phyloP scores from a whole-genome alignment of 345 rosid species.

The Sonneratia alba region DNA sequence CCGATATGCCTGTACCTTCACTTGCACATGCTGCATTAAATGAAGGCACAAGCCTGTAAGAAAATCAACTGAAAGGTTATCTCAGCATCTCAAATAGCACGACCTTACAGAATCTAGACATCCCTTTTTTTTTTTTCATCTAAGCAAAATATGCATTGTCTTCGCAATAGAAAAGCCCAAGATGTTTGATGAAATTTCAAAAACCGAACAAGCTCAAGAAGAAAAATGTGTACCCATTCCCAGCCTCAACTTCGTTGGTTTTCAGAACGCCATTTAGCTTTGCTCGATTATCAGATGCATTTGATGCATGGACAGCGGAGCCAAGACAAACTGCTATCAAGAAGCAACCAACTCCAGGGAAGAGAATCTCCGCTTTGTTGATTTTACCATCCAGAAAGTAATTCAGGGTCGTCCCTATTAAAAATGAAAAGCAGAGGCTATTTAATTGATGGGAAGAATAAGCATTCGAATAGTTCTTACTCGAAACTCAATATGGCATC shows the following conservation, averaged over 20 bases:
- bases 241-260: conserved; percentile 18
- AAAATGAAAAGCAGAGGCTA: conserved; percentile 1
- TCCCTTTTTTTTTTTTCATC: too few species aligned
- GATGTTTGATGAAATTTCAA: not conserved
- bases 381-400: conserved; percentile 77
- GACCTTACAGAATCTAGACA: not conserved
- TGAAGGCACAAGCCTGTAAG: conserved; percentile 20
- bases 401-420: conserved; percentile 66
- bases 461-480: not conserved
- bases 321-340: conserved; percentile 69
- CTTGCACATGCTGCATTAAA: conserved; percentile 13
- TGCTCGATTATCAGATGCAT: conserved; percentile 55
- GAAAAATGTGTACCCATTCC: conserved; percentile 18
- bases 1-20: conserved; percentile 16
- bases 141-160: too few species aligned
- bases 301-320: conserved; percentile 66
- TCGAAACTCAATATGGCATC: not conserved
- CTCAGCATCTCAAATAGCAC: not conserved
- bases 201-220: not conserved
- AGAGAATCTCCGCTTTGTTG: conserved; percentile 65
- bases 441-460: not conserved
- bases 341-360: conserved; percentile 80
- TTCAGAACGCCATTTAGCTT: conserved; percentile 37
- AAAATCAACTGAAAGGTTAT: not conserved
- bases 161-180: too few species aligned